Evolutionary conservation across 441 rosid genomes (phyloP).

Genomic region (Eruca vesicaria): DNA sequence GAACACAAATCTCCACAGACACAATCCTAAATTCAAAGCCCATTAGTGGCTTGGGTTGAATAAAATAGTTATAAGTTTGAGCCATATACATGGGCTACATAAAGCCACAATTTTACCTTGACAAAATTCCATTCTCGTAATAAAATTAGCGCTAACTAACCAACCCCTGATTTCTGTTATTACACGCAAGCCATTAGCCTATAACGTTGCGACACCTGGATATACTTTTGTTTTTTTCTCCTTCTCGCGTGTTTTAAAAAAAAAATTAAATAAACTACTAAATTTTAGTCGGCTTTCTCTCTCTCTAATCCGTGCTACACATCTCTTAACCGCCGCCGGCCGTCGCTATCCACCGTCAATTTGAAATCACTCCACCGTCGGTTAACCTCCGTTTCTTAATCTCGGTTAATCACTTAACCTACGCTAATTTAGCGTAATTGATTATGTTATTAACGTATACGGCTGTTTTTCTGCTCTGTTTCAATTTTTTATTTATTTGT

Average conservation of each 20-base stretch:
- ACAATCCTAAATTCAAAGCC: background rate
- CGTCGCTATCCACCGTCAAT: constrained; percentile 22
- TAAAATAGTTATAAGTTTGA: background rate
- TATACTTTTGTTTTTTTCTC: constrained; percentile 13
- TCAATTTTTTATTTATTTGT: background rate
- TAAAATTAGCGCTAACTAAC: background rate
- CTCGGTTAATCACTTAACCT: no score
- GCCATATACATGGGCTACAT: background rate
- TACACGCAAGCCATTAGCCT: background rate
- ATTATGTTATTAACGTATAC: constrained; percentile 3
- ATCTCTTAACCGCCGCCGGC: constrained; percentile 14
- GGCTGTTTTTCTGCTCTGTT: background rate
- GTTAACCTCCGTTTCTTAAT: constrained; percentile 12
- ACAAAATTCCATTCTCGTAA: background rate
- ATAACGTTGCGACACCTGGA: constrained; percentile 13
- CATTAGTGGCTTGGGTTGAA: background rate
- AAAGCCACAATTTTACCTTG: no score
- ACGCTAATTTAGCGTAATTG: no score
- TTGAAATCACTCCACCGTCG: background rate
- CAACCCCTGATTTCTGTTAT: background rate
- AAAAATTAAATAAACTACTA: constrained; percentile 9
- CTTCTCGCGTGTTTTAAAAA: background rate
- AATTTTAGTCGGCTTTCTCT: constrained; percentile 17
- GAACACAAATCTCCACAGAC: background rate
- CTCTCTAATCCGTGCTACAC: constrained; percentile 33